Percentiles rank a stretch among this genome's conserved stretches.
Evolutionary conservation across 164 flowering plant species (phyloP).

Genomic region (Saururus chinensis): DNA sequence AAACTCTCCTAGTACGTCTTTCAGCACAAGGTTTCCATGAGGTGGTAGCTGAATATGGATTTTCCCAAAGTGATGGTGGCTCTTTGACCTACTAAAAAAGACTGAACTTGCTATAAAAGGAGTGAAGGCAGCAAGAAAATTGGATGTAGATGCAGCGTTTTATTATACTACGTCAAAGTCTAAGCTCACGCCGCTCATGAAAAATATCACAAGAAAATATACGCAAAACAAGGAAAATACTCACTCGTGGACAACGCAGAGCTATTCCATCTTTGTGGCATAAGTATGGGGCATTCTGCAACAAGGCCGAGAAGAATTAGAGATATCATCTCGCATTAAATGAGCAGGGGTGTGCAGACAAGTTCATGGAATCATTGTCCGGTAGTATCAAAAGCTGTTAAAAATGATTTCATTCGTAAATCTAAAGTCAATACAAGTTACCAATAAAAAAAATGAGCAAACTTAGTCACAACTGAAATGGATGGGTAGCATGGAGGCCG

Average conservation of each 20-base stretch:
- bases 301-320: conserved; percentile 4
- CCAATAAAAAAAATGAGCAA: too few relatives aligned
- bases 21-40: conserved; percentile 99
- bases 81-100: conserved; percentile 62
- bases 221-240: conserved; percentile 13
- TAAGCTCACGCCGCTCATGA: neutral
- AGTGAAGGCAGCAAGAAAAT: neutral
- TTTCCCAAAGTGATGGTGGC: conserved; percentile 87
- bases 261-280: conserved; percentile 88
- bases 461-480: too few relatives aligned
- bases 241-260: conserved; percentile 74
- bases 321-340: neutral
- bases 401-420: too few relatives aligned
- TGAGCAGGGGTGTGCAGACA: neutral
- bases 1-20: conserved; percentile 48
- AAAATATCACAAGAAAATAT: conserved; percentile 1
- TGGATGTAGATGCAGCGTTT: neutral
- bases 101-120: neutral
- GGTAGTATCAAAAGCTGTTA: too few relatives aligned
- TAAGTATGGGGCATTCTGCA: conserved; percentile 85
- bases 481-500: neutral
- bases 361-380: neutral
- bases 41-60: conserved; percentile 85
- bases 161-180: neutral
- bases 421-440: too few relatives aligned